These are phyloP conservation scores for Calonectria pauciramosa DNA, from an alignment of 2,329 filamentous ascomycete genomes.

Conservation along the genomic window DNA sequence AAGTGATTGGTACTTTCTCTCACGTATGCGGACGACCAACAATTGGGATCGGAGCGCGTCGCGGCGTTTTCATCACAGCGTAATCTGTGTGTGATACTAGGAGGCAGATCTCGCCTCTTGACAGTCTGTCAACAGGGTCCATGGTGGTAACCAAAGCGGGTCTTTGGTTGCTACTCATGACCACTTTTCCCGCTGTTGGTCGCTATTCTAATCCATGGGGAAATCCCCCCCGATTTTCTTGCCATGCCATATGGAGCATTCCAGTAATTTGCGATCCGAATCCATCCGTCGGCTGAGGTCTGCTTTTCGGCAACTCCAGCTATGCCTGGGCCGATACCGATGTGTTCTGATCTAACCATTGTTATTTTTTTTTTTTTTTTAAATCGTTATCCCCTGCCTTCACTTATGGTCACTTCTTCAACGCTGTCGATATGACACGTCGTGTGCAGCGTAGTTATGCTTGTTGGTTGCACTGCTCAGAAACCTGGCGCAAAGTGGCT, in stretches of 20 bases:
- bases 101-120: slow-evolving; percentile 1
- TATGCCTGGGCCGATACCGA: neutral
- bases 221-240: neutral
- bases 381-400: neutral
- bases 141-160: slow-evolving; percentile 7
- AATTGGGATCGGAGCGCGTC: neutral
- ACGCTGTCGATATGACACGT: neutral
- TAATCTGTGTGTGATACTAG: neutral
- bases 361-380: neutral
- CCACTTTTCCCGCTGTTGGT: neutral
- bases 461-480: neutral
- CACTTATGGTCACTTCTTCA: neutral
- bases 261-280: neutral
- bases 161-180: neutral
- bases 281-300: neutral
- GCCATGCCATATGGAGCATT: neutral
- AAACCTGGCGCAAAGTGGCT: neutral
- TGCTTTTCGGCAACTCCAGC: neutral
- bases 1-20: neutral
- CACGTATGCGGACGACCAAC: neutral
- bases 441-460: neutral
- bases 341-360: neutral
- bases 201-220: neutral
- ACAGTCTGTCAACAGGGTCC: slow-evolving; percentile 11
- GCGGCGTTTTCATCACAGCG: neutral